Conservation (phyloP, 2,329 filamentous ascomycete species). For the Monilinia fructicola region DNA sequence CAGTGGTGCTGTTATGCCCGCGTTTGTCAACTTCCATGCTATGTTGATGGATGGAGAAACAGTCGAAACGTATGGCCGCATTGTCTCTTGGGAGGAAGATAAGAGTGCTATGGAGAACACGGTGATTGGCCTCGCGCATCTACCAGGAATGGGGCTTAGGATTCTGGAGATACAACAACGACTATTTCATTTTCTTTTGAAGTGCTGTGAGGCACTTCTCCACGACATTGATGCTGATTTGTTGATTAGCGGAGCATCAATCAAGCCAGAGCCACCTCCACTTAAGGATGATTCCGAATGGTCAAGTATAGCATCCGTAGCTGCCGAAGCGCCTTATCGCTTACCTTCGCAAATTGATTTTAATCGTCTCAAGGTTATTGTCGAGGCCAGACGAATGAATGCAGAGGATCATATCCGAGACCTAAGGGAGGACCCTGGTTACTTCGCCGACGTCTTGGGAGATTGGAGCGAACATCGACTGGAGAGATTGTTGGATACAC, state of each 20-base stretch:
- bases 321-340: slow-evolving; percentile 54
- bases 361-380: slow-evolving; percentile 45
- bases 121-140: slow-evolving; percentile 41
- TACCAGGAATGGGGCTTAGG: slow-evolving; percentile 49
- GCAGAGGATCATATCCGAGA: slow-evolving; percentile 58
- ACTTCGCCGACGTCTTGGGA: background rate
- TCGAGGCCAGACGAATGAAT: slow-evolving; percentile 45
- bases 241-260: slow-evolving; percentile 37
- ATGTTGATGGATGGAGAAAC: slow-evolving; percentile 42
- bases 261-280: slow-evolving; percentile 45
- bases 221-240: slow-evolving; percentile 48
- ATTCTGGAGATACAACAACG: slow-evolving; percentile 53
- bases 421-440: slow-evolving; percentile 30
- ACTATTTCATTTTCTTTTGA: slow-evolving; percentile 50
- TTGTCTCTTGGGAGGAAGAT: slow-evolving; percentile 43
- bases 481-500: slow-evolving; percentile 46
- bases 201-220: slow-evolving; percentile 49
- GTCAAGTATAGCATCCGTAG: slow-evolving; percentile 44
- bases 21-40: slow-evolving; percentile 40
- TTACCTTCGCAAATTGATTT: slow-evolving; percentile 50
- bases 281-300: slow-evolving; percentile 41
- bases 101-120: slow-evolving; percentile 45
- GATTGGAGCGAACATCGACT: slow-evolving; percentile 46
- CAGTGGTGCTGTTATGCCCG: slow-evolving; percentile 31
- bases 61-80: slow-evolving; percentile 42